These are phyloP conservation scores for Blastobotrys ciferrii DNA, from an alignment of 1,139 yeast genomes.

Conservation along the genomic window DNA sequence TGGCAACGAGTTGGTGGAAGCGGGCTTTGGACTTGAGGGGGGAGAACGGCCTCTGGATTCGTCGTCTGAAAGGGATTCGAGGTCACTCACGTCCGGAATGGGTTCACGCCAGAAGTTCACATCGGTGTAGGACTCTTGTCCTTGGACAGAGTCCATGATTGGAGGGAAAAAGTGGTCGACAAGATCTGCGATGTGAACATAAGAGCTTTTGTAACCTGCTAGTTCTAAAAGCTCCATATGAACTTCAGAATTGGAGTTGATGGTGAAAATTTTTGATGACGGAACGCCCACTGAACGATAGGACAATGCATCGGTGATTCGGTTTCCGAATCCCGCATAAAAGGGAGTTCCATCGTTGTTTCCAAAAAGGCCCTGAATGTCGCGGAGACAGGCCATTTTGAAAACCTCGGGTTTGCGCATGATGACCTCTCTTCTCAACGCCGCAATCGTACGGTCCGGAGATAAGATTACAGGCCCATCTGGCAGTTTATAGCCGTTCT, in stretches of 20 bases:
- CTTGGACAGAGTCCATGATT: conserved; percentile 26
- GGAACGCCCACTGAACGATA: conserved; percentile 94
- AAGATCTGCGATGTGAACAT: conserved; percentile 84
- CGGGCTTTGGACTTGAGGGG: conserved; percentile 1
- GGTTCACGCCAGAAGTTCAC: conserved; percentile 93
- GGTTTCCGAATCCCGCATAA: conserved; percentile 96
- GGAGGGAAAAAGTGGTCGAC: conserved; percentile 99
- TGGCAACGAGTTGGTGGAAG: neutral
- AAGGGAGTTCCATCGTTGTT: conserved; percentile 59
- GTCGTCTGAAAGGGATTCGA: conserved; percentile 40
- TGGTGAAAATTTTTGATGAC: conserved; percentile 90
- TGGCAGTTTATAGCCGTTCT: conserved; percentile 73
- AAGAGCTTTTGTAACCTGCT: conserved; percentile 88
- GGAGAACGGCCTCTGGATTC: conserved; percentile 17
- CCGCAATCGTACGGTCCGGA: conserved; percentile 97
- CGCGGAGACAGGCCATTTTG: conserved; percentile 94
- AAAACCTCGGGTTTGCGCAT: conserved; percentile 94
- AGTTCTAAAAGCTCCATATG: conserved; percentile 94
- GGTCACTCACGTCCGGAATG: conserved; percentile 58
- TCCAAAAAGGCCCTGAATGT: conserved; percentile 63
- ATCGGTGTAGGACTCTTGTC: conserved; percentile 62
- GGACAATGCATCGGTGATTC: conserved; percentile 95
- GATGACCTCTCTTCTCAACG: conserved; percentile 85
- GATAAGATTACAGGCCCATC: conserved; percentile 91
- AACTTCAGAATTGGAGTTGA: conserved; percentile 95